Conservation (phyloP, 805 yeast genomes). For the Candida multigemmis region DNA sequence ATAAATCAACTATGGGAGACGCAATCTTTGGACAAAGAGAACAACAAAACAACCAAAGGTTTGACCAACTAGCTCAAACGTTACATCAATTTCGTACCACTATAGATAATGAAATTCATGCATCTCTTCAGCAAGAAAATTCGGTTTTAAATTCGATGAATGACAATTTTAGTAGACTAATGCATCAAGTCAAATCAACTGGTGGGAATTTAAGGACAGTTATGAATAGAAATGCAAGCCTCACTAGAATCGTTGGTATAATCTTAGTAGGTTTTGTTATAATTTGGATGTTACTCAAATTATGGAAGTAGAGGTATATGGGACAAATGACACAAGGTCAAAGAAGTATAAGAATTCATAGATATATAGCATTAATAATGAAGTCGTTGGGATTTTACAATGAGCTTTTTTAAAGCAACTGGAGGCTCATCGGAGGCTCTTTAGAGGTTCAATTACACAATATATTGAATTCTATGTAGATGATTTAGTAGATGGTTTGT, state of each 20-base stretch:
- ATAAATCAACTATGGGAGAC: conserved; percentile 10
- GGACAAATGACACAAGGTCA: too few relatives aligned
- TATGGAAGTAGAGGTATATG: conserved; percentile 9
- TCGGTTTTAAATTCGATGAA: conserved; percentile 28
- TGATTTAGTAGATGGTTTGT: too few relatives aligned
- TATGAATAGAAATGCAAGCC: conserved; percentile 32
- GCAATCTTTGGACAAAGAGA: conserved; percentile 31
- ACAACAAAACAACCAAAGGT: conserved; percentile 31
- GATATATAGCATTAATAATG: too few relatives aligned
- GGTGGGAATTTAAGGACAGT: conserved; percentile 31
- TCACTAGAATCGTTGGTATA: conserved; percentile 26
- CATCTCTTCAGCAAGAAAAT: conserved; percentile 28
- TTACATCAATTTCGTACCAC: conserved; percentile 33
- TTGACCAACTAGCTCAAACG: conserved; percentile 34
- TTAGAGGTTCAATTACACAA: too few relatives aligned
- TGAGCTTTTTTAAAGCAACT: too few relatives aligned
- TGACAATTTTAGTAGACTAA: conserved; percentile 28
- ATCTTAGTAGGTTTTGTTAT: conserved; percentile 24
- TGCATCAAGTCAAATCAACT: conserved; percentile 29
- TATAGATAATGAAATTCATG: conserved; percentile 33
- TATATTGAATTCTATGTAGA: too few relatives aligned
- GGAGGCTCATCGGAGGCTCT: too few relatives aligned
- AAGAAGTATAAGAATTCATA: too few relatives aligned
- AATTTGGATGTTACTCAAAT: conserved; percentile 29
- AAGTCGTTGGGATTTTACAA: too few relatives aligned